phyloP scores from a whole-genome alignment of 768 basidiomycete species.

The Hericium alpestre region DNA sequence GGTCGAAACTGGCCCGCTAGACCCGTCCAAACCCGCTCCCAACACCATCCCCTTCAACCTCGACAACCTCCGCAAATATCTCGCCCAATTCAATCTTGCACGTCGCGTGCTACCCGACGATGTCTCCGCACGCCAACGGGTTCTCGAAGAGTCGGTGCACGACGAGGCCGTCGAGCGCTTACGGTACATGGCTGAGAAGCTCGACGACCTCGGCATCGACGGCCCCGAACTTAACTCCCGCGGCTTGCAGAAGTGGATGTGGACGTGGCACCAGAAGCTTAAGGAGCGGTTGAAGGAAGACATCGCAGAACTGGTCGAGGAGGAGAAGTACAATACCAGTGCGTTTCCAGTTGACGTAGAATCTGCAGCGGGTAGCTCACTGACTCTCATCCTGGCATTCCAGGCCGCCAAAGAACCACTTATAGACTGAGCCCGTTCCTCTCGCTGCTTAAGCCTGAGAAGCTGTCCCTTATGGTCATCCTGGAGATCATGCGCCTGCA shows the following conservation, averaged over 20 bases:
- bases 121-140: constrained; percentile 61
- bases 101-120: constrained; percentile 58
- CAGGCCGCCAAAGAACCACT: background rate
- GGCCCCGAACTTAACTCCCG: constrained; percentile 32
- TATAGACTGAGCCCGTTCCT: constrained; percentile 57
- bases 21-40: too few relatives aligned
- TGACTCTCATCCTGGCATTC: background rate
- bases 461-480: constrained; percentile 80
- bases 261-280: constrained; percentile 71
- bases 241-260: constrained; percentile 71
- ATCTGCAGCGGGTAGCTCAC: background rate
- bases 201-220: constrained; percentile 48
- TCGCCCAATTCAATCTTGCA: constrained; percentile 52
- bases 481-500: constrained; percentile 79
- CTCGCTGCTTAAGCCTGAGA: constrained; percentile 60
- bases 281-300: constrained; percentile 38
- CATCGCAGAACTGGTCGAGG: constrained; percentile 32
- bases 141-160: constrained; percentile 79
- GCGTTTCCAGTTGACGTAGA: background rate
- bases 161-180: constrained; percentile 70
- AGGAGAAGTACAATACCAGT: constrained; percentile 21
- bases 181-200: constrained; percentile 47
- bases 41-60: constrained; percentile 61
- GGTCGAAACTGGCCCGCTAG: background rate
- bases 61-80: constrained; percentile 55